A percentile compares a stretch with the other conserved stretches of the same genome.
Evolutionary conservation across 495 filamentous ascomycete genomes (phyloP).

Genomic region (Daldinia decipiens): DNA sequence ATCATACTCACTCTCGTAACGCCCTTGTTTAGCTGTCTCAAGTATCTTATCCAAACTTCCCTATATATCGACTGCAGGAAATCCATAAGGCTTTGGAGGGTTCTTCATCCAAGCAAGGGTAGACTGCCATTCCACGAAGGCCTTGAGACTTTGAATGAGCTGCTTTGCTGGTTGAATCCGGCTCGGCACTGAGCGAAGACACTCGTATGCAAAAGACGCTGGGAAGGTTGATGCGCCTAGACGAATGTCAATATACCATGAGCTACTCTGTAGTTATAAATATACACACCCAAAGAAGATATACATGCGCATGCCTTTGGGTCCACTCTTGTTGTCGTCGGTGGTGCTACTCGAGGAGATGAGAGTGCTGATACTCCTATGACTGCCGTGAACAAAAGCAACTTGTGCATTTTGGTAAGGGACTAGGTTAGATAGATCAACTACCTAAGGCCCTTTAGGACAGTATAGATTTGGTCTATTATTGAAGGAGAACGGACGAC

Average conservation of each 20-base stretch:
- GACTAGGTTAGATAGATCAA: constrained; percentile 22
- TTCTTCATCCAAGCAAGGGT: constrained; percentile 57
- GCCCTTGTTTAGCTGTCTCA: constrained; percentile 37
- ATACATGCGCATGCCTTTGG: constrained; percentile 44
- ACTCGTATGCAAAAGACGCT: constrained; percentile 45
- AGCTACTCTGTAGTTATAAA: not conserved
- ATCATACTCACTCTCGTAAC: constrained; percentile 61
- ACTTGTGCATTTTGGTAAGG: constrained; percentile 23
- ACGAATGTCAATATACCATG: constrained; percentile 2
- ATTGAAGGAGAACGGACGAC: not conserved
- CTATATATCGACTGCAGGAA: constrained; percentile 53
- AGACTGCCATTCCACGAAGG: constrained; percentile 52
- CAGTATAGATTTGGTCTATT: not conserved
- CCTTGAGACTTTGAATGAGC: constrained; percentile 50
- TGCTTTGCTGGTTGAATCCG: constrained; percentile 41
- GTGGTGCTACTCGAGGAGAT: constrained; percentile 33
- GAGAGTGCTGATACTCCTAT: constrained; percentile 37
- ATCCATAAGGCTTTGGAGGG: constrained; percentile 53
- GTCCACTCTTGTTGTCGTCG: constrained; percentile 7
- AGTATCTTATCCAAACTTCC: constrained; percentile 52
- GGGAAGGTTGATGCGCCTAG: constrained; percentile 44
- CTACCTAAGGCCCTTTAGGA: constrained; percentile 9
- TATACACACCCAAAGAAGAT: constrained; percentile 27
- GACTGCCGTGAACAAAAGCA: not conserved
- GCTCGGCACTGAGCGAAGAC: constrained; percentile 49